These are phyloP conservation scores for Entonaema liquescens DNA, from an alignment of 495 filamentous ascomycete species.

Conservation along the genomic window DNA sequence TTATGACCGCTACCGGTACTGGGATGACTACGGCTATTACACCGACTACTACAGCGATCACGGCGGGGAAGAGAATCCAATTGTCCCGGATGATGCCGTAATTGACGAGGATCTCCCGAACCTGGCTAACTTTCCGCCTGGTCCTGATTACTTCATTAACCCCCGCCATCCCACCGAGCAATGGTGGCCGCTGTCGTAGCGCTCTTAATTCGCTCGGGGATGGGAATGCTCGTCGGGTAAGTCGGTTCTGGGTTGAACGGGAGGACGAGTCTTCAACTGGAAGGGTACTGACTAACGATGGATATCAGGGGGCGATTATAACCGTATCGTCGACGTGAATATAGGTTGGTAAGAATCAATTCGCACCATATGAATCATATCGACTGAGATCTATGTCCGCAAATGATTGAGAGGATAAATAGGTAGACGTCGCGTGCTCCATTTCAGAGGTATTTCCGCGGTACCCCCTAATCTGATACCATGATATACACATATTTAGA, in stretches of 20 bases:
- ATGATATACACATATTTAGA: neutral
- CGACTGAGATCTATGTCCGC: neutral
- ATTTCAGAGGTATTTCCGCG: neutral
- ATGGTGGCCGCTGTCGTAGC: conserved; percentile 21
- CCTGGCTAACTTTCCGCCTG: conserved; percentile 1
- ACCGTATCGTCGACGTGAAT: neutral
- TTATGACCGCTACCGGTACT: neutral
- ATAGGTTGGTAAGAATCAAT: neutral
- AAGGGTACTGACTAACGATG: neutral
- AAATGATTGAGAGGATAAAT: neutral
- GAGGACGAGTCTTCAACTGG: neutral
- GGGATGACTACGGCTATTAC: neutral
- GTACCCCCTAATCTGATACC: neutral
- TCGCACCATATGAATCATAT: neutral
- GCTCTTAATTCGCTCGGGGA: neutral
- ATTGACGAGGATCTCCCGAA: neutral
- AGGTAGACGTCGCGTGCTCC: neutral
- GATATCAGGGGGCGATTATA: neutral
- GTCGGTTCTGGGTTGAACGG: neutral
- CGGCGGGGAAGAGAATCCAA: neutral
- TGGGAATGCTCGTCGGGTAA: neutral
- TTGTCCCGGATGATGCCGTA: neutral
- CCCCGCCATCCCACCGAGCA: neutral
- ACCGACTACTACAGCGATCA: neutral
- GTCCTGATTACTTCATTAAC: neutral